A percentile compares a stretch with the other conserved stretches of the same genome.
Conservation (phyloP, 352 stramenopile genomes). For the Thraustochytrium sp. region DNA sequence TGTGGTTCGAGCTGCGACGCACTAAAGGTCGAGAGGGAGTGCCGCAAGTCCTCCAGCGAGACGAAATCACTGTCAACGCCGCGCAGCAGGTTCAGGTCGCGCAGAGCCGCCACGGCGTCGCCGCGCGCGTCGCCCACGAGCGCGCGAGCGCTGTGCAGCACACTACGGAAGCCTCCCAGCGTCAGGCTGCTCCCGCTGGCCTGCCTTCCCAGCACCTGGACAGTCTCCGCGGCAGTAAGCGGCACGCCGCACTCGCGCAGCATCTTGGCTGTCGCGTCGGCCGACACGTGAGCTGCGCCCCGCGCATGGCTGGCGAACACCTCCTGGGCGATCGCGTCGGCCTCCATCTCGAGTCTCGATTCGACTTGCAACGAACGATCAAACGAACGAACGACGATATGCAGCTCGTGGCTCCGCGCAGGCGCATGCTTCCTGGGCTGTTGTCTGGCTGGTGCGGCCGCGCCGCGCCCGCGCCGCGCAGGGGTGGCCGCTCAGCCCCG, state of each 20-base stretch:
- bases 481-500: no score
- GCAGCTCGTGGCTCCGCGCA: no score
- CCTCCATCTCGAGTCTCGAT: slow-evolving; percentile 14
- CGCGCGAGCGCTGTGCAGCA: neutral
- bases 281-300: neutral
- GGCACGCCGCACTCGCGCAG: neutral
- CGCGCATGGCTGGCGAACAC: neutral
- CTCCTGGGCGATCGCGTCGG: neutral
- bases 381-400: no score
- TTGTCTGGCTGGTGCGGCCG: no score
- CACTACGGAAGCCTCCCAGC: neutral
- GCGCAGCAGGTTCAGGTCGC: neutral
- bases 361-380: no score
- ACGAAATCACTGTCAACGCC: neutral
- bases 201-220: neutral
- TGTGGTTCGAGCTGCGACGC: neutral
- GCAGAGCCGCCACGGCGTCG: neutral
- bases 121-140: neutral
- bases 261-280: neutral
- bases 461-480: no score
- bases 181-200: no score
- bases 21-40: neutral
- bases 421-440: no score
- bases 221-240: neutral
- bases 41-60: neutral